Base-by-base conservation (phyloP, 768 basidiomycete species). In the Lactarius vividus region DNA sequence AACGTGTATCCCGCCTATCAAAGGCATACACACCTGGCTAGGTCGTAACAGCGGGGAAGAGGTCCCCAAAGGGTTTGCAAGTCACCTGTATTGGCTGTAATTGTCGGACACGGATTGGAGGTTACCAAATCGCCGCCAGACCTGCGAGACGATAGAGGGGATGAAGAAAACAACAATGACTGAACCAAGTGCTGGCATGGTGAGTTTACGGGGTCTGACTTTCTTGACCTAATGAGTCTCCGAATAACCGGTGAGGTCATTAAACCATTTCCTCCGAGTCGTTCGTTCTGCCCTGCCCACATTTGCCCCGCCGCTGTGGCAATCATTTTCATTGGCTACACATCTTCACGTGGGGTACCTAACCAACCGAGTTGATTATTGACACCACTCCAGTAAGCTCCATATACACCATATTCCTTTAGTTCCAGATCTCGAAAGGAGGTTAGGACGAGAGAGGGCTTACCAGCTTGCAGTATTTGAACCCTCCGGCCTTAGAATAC, bases 381-480 rank as follows among this genome's bases (percentile, higher is more conserved):
- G n/a, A 35, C 20, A 57, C 46, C 42, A 49, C 44, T 49, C 44
- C 46, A 52, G 35, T 15, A 31, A 46, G 13, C 9, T 40, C 49
- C 16, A 39, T 37, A 49, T 18, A 26, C 18, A 16, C 18, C 10
- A 7, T 57, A 35, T 15, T 40, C 59, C 61, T n/a, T 46, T 40
- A 23, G 55, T n/a, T 39, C n/a, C 0, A 26, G 31, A 16, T 57
- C 20, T 61, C 61, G 31, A 58, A 58, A 62, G 18, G 39, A 44
- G 56, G 2, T 62, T 66, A 66, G 61, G 56, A 31, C n/a, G 18
- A 16, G 31, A n/a, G 6, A 37, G 35, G 35, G 35, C 35, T 37
- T 37, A 6, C 16, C 5, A 28, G 33, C 11, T 33, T 23, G 28
- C 37, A 18, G 35, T 29, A 28, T 57, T 61, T 57, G 23, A 18